phyloP scores from a whole-genome alignment of 768 basidiomycete species.

The Chiua virens region DNA sequence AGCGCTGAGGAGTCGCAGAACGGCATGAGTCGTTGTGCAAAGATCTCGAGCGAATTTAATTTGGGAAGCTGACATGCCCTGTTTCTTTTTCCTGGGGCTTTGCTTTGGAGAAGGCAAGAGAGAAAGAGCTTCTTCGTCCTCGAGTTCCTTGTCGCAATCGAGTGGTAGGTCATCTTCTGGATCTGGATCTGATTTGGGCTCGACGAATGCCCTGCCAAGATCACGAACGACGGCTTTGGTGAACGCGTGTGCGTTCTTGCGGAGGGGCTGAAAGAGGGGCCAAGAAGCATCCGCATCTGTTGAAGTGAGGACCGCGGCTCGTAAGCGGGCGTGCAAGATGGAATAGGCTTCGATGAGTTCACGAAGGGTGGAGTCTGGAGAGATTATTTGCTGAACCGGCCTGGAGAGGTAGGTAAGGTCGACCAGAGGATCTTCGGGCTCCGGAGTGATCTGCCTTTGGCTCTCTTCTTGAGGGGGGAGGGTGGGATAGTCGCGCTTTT shows the following conservation, averaged over 20 bases:
- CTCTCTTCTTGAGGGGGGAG: constrained; percentile 43
- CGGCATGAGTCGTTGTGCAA: constrained; percentile 70
- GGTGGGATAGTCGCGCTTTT: constrained; percentile 40
- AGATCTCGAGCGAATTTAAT: constrained; percentile 79
- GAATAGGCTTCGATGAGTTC: constrained; percentile 76
- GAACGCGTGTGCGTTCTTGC: constrained; percentile 51
- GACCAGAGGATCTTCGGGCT: constrained; percentile 65
- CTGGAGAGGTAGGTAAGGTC: constrained; percentile 64
- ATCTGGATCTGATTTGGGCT: constrained; percentile 41
- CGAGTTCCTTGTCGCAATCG: constrained; percentile 21
- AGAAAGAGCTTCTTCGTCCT: constrained; percentile 29
- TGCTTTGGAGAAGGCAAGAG: constrained; percentile 67
- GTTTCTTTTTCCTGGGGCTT: constrained; percentile 56
- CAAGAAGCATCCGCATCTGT: constrained; percentile 61
- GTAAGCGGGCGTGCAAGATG: constrained; percentile 63
- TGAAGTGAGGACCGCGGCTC: constrained; percentile 40
- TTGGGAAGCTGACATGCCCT: constrained; percentile 74
- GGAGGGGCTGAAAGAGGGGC: constrained; percentile 72
- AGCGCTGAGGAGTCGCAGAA: constrained; percentile 61
- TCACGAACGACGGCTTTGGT: constrained; percentile 66
- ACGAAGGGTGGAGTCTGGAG: constrained; percentile 44
- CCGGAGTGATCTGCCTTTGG: constrained; percentile 70
- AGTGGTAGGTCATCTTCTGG: constrained; percentile 24
- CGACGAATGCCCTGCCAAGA: constrained; percentile 59
- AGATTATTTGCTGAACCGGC: constrained; percentile 61